Conservation (phyloP, 257 asterid genomes). For the Gentiana macrophylla region DNA sequence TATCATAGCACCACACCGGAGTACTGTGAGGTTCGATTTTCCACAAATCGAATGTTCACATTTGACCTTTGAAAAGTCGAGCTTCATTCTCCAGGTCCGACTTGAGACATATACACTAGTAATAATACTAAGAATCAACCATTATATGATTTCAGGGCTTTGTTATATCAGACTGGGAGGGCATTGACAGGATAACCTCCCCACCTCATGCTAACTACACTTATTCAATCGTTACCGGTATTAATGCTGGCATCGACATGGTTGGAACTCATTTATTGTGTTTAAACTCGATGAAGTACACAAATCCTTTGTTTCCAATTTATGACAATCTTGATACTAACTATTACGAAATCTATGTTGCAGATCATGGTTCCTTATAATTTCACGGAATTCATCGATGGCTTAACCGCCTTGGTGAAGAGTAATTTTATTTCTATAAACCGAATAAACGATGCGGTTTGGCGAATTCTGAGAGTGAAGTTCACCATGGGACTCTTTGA, state of each 20-base stretch:
- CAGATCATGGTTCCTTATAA: conserved; percentile 66
- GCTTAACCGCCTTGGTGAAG: conserved; percentile 41
- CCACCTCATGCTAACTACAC: conserved; percentile 33
- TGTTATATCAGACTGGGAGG: conserved; percentile 41
- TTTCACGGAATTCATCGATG: conserved; percentile 47
- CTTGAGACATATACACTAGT: background rate
- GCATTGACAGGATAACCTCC: conserved; percentile 29
- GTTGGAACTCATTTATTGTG: conserved; percentile 6
- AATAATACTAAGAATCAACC: background rate
- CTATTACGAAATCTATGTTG: conserved; percentile 5
- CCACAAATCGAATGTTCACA: too few species aligned
- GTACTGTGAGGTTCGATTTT: too few species aligned
- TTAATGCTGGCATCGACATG: conserved; percentile 42
- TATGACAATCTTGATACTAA: background rate
- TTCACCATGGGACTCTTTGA: conserved; percentile 64
- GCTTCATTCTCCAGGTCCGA: too few species aligned
- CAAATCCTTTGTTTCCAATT: background rate
- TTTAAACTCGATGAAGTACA: too few species aligned
- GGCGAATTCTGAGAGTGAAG: conserved; percentile 53
- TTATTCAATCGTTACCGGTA: conserved; percentile 25
- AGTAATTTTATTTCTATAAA: conserved; percentile 31
- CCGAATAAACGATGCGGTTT: conserved; percentile 67
- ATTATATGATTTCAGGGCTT: conserved; percentile 24
- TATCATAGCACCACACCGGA: too few species aligned
- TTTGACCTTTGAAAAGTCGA: too few species aligned